phyloP scores from a whole-genome alignment of 192 early-diverging fungal genomes.

The Entomortierella lignicola region DNA sequence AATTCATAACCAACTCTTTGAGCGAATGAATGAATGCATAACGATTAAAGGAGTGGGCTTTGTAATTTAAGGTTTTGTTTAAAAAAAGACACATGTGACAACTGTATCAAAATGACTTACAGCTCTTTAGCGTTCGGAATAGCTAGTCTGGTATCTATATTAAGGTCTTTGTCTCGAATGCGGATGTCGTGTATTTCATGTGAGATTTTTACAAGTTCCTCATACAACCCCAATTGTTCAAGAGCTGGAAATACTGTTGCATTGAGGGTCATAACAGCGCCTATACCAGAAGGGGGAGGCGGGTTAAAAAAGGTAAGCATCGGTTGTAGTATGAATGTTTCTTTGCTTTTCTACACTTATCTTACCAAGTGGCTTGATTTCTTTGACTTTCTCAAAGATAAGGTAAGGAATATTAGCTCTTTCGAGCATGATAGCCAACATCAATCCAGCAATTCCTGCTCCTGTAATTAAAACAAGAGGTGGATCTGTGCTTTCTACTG shows the following conservation, averaged over 20 bases:
- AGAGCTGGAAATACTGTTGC: background rate
- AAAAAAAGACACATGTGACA: too few species aligned
- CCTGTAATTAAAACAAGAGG: constrained; percentile 1
- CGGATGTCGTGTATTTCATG: too few species aligned
- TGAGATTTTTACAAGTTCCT: background rate
- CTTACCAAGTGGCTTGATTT: background rate
- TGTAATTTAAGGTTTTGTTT: too few species aligned
- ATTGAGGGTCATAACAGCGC: background rate
- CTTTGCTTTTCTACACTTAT: background rate
- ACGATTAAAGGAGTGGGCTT: too few species aligned
- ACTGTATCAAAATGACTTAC: too few species aligned
- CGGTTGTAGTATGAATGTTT: background rate
- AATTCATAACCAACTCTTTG: constrained; percentile 23
- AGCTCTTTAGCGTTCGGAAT: too few species aligned
- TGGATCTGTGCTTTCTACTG: too few species aligned
- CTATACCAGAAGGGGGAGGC: background rate
- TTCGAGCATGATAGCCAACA: constrained; percentile 5
- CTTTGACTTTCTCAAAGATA: background rate
- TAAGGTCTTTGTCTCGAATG: too few species aligned
- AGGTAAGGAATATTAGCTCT: background rate
- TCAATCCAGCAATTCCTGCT: constrained; percentile 5
- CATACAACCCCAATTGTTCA: background rate
- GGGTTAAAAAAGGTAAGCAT: background rate
- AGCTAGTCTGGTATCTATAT: too few species aligned
- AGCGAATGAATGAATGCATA: too few species aligned